Evolutionary conservation across 331 rosid genomes (phyloP).

Genomic region (Erythrophleum ivorense): DNA sequence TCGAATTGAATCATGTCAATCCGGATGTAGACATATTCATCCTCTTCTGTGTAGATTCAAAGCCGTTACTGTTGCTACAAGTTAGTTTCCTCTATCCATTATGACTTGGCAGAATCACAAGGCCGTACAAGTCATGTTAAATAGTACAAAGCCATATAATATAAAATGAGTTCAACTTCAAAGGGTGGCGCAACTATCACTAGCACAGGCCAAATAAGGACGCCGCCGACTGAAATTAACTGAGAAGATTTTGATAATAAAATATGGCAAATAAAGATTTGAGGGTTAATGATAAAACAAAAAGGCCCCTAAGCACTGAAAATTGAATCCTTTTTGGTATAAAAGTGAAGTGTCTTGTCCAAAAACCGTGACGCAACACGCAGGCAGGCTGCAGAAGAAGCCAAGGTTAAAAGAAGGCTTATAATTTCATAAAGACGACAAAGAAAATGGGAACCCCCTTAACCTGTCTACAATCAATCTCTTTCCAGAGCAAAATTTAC

Average conservation of each 20-base stretch:
- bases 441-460: conserved; percentile 47
- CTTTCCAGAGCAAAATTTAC: conserved; percentile 38
- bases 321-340: conserved; percentile 1
- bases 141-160: not conserved
- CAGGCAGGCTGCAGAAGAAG: conserved; percentile 29
- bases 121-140: not conserved
- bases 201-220: not conserved
- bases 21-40: not conserved
- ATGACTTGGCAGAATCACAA: not conserved
- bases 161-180: not conserved
- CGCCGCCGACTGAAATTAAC: not conserved
- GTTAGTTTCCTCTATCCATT: not conserved
- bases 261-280: not conserved
- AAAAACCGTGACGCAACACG: conserved; percentile 31
- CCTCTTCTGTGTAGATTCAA: conserved; percentile 12
- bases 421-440: conserved; percentile 50
- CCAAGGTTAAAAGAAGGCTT: conserved; percentile 41
- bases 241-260: not conserved
- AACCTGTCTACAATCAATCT: conserved; percentile 45
- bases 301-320: not conserved
- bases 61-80: not conserved
- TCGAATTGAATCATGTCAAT: conserved; percentile 9
- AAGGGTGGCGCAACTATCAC: not conserved
- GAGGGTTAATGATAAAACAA: not conserved
- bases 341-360: conserved; percentile 27